Evolutionary conservation across 2,329 filamentous ascomycete species (phyloP).

Genomic region (Exophiala sp.): DNA sequence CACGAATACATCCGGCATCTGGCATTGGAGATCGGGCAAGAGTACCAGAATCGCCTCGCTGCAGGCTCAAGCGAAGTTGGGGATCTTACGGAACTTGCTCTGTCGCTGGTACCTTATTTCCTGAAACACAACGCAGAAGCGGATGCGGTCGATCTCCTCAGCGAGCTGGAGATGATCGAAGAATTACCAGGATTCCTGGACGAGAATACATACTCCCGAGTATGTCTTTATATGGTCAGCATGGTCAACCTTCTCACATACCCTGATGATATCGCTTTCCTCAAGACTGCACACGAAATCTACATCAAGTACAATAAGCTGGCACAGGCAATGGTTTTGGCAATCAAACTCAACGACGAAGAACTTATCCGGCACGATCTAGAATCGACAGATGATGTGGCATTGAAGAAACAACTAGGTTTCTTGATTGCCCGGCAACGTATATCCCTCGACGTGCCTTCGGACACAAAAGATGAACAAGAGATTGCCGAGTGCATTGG

Average conservation of each 20-base stretch:
- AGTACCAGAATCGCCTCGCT: slow-evolving; percentile 82
- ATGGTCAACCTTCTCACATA: slow-evolving; percentile 98
- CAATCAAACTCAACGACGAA: slow-evolving; percentile 86
- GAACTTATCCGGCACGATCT: slow-evolving; percentile 81
- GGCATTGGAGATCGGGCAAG: slow-evolving; percentile 90
- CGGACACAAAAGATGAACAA: slow-evolving; percentile 64
- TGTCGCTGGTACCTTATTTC: slow-evolving; percentile 87
- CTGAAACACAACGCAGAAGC: slow-evolving; percentile 97
- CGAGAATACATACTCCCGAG: slow-evolving; percentile 86
- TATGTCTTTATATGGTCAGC: slow-evolving; percentile 97
- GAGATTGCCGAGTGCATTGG: slow-evolving; percentile 79
- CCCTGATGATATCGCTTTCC: slow-evolving; percentile 93
- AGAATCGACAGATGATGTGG: slow-evolving; percentile 71
- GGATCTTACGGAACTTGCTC: slow-evolving; percentile 79
- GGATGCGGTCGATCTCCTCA: slow-evolving; percentile 94
- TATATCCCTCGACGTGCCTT: slow-evolving; percentile 70
- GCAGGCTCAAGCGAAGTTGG: slow-evolving; percentile 72
- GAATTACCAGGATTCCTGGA: slow-evolving; percentile 85
- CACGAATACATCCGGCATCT: slow-evolving; percentile 97
- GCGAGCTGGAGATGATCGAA: slow-evolving; percentile 96
- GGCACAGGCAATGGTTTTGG: slow-evolving; percentile 87
- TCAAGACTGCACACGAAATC: slow-evolving; percentile 86
- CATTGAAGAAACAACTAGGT: slow-evolving; percentile 87
- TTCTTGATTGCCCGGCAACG: slow-evolving; percentile 90
- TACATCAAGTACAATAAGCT: slow-evolving; percentile 92